These are phyloP conservation scores for Aspergillus fructus DNA, from an alignment of 2,329 filamentous ascomycete genomes.

Conservation along the genomic window DNA sequence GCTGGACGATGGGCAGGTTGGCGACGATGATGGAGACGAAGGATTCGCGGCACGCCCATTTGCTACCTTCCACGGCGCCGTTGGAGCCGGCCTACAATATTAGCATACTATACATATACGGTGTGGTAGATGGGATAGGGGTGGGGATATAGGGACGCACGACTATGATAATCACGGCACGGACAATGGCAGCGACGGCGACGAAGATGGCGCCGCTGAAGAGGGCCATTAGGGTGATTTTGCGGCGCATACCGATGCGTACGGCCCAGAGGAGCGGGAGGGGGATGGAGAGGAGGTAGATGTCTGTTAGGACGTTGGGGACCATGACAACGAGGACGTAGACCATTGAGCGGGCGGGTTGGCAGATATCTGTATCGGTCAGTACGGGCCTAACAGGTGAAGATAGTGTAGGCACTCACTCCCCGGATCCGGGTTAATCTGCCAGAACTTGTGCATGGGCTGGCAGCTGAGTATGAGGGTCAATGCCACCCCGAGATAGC, in stretches of 20 bases:
- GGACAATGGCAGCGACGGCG: conserved; percentile 53
- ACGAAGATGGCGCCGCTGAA: conserved; percentile 57
- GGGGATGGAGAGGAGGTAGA: conserved; percentile 59
- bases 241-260: conserved; percentile 48
- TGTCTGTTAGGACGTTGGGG: conserved; percentile 56
- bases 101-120: no score
- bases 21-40: conserved; percentile 43
- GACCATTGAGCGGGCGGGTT: conserved; percentile 47
- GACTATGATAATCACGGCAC: conserved; percentile 49
- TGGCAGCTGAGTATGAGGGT: conserved; percentile 54
- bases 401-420: conserved; percentile 30
- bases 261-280: conserved; percentile 57
- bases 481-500: conserved; percentile 49
- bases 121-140: no score
- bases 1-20: conserved; percentile 44
- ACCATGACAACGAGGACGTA: conserved; percentile 49
- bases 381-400: no score
- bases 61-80: conserved; percentile 37
- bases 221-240: conserved; percentile 51
- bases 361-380: conserved; percentile 41
- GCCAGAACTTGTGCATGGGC: conserved; percentile 57
- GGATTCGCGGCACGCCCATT: conserved; percentile 44
- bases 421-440: conserved; percentile 58
- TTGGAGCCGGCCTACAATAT: conserved; percentile 23
- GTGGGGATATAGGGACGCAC: conserved; percentile 17